Evolutionary conservation across 179 eudicot species (phyloP).

Genomic region (Beta macrorhiza): DNA sequence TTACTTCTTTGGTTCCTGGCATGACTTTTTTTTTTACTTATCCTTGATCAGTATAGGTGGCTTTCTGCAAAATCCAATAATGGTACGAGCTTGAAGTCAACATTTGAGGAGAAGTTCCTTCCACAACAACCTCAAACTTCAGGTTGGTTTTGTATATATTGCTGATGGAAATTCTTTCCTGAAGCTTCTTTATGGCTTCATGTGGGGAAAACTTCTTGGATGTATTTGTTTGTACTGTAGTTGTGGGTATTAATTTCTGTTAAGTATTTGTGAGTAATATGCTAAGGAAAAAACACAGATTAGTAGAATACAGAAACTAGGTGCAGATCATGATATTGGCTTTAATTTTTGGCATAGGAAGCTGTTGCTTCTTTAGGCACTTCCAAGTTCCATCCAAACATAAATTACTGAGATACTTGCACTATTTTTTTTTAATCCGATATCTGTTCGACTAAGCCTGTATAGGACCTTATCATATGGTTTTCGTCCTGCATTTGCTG

Average conservation of each 20-base stretch:
- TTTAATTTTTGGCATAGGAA: neutral
- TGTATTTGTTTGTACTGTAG: neutral
- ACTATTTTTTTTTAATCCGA: neutral
- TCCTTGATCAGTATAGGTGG: conserved; percentile 87
- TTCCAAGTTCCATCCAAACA: neutral
- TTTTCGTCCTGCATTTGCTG: too few relatives aligned
- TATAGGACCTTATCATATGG: too few relatives aligned
- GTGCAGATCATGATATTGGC: neutral
- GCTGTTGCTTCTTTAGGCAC: neutral
- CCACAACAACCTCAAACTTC: conserved; percentile 85
- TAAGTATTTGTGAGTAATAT: neutral
- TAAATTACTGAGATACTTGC: neutral
- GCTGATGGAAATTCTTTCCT: neutral
- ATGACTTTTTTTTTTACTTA: conserved; percentile 13
- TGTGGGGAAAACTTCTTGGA: neutral
- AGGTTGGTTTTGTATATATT: conserved; percentile 43
- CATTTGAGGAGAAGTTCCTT: conserved; percentile 89
- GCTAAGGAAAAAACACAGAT: neutral
- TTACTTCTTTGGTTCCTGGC: neutral
- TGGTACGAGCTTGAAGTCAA: conserved; percentile 48
- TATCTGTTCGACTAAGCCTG: neutral
- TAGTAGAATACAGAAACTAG: neutral
- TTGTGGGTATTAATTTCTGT: neutral
- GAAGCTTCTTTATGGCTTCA: neutral
- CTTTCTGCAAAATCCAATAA: conserved; percentile 79